A percentile compares a stretch with the other conserved stretches of the same genome.
These are phyloP conservation scores for Candida pini DNA, from an alignment of 805 yeast species.

Conservation along the genomic window DNA sequence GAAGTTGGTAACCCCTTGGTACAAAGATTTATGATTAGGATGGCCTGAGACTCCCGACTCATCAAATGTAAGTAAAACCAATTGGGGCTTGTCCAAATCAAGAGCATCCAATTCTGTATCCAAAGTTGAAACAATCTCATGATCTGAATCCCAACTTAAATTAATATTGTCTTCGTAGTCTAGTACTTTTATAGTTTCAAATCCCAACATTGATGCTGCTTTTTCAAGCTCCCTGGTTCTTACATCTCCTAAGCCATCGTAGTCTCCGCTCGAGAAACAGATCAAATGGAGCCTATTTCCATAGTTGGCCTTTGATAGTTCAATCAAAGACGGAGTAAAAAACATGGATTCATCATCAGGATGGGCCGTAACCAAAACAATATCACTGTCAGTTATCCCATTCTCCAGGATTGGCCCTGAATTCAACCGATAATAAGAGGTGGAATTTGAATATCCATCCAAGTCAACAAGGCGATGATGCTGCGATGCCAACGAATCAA, in stretches of 20 bases:
- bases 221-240: slow-evolving; percentile 55
- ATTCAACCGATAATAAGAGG: background rate
- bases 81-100: slow-evolving; percentile 14
- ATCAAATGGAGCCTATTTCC: slow-evolving; percentile 51
- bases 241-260: slow-evolving; percentile 61
- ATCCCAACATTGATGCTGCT: slow-evolving; percentile 51
- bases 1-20: slow-evolving; percentile 41
- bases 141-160: slow-evolving; percentile 49
- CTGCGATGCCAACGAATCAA: background rate
- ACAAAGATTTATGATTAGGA: slow-evolving; percentile 73
- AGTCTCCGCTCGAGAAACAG: slow-evolving; percentile 76
- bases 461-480: background rate
- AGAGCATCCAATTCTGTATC: slow-evolving; percentile 13
- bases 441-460: background rate
- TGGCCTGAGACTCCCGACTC: slow-evolving; percentile 77
- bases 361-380: slow-evolving; percentile 64
- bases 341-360: slow-evolving; percentile 99
- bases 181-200: slow-evolving; percentile 40
- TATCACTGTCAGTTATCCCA: slow-evolving; percentile 22
- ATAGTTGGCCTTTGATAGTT: slow-evolving; percentile 39
- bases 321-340: slow-evolving; percentile 73
- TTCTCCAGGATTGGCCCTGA: background rate
- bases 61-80: slow-evolving; percentile 73
- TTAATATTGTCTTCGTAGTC: slow-evolving; percentile 65
- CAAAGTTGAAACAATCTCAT: slow-evolving; percentile 35